Evolutionary conservation across 2,329 filamentous ascomycete genomes (phyloP), one percentile per base, ranked within the genome.

Genomic region (Polychaeton citri): DNA sequence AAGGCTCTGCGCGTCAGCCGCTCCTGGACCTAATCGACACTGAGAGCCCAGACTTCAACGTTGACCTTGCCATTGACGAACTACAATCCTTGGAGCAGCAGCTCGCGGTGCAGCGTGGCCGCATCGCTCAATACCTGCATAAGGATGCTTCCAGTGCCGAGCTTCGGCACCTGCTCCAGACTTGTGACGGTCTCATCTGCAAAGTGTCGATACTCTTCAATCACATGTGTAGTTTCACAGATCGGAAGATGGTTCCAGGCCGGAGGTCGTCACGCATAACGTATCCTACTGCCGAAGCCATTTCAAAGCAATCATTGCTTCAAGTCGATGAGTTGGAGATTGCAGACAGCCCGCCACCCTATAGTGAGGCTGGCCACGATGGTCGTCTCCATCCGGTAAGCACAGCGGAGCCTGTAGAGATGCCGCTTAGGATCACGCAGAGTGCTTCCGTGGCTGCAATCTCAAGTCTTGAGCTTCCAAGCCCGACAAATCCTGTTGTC

Each of bases 161-260:
- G n/a, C 49, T 65, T 8, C 52, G 51, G 13, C 51, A 62, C 24
- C 56, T 64, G 13, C 43, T 66, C 9, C 46, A 55, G 38, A 48
- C 62, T 32, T 68, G 64, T 42, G 57, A 65, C 39, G 57, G 56
- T 38, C 43, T 67, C 34, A 46, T 54, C 15, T 67, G 64, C 24
- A 28, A 28, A 28, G 24, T 28, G 24, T 15, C 12, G 15, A 28
- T 28, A 12, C 7, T 28, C 4, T 28, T 28, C 7, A 10, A 15
- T 28, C 24, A 28, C 15, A 5, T 28, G 7, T 28, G 24, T 7
- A 28, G 15, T 5, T 28, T 28, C 24, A 28, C 24, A 28, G 24
- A 28, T 7, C n/a, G n/a, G n/a, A n/a, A n/a, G n/a, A n/a, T n/a
- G n/a, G n/a, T n/a, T n/a, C n/a, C n/a, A n/a, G n/a, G n/a, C n/a